Base-by-base conservation (phyloP, 1,284 basidiomycete species). In the Athelia sp. region DNA sequence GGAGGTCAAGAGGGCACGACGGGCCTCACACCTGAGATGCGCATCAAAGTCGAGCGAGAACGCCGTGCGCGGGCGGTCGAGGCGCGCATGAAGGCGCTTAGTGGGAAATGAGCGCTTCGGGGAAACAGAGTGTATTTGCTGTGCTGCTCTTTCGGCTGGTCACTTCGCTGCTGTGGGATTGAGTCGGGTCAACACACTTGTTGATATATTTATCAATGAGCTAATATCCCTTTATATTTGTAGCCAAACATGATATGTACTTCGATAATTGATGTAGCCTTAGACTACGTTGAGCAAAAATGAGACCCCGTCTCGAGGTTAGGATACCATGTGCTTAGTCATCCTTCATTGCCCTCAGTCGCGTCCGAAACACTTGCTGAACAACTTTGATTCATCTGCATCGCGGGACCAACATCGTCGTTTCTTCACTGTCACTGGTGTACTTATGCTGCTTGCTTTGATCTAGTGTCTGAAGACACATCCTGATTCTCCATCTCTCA, bases 21-120 rank as follows among this genome's bases (percentile, higher is more conserved):
- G 2, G 94, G 93, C 1, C 67, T 99, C 60, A 93, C 88, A 13
- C 81, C 89, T 10, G 96, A 97, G 66, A 94, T 98, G 90, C 76
- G 88, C 56, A 82, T 82, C 24, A 86, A 82, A 63, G 87, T 99
- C 26, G 94, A 98, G 70, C 74, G 96, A 54, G 97, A 99, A 67
- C 74, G 93, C 55, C 73, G 97, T 51, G 96, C 95, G 15, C 73
- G 95, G 52, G 96, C 97, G 9, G 96, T 94, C 2, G 96, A 99
- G 68, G 94, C 93, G 10, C 70, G 83, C 4, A 58, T 87, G 50
- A 76, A 70, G 55, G 52, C 59, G 15, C 50, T 68, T 1, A 50
- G 53, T 8, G 34, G 53, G 14, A 19, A 32, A 46, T 51, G 18
- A 46, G 13, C 15, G 11, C 14, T 21, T 10, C 11, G 40, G 11